Percentiles rank a stretch among this genome's conserved stretches.
Conservation (phyloP, 106 monocot species). For the Dendrobium catenatum region DNA sequence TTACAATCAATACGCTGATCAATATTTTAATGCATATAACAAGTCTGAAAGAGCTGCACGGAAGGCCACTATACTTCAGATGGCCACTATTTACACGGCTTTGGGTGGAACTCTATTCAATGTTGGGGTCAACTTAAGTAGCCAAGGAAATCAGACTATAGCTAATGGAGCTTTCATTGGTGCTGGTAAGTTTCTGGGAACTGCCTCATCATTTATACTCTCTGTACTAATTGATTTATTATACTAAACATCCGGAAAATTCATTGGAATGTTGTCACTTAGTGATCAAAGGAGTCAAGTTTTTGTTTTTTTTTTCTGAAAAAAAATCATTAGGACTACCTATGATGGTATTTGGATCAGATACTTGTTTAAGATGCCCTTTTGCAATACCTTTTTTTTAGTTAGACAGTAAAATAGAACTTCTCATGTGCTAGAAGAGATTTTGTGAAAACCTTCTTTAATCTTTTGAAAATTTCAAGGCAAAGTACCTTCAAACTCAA, state of each 20-base stretch:
- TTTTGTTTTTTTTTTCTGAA: background rate
- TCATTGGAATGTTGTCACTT: background rate
- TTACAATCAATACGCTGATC: slow-evolving; percentile 1
- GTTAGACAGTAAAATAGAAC: too few relatives aligned
- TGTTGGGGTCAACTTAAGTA: slow-evolving; percentile 63
- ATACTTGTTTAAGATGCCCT: too few relatives aligned
- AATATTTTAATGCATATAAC: background rate
- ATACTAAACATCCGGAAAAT: background rate
- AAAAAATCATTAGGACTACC: too few relatives aligned
- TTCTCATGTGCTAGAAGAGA: too few relatives aligned
- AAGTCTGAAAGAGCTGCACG: slow-evolving; percentile 95
- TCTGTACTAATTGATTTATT: background rate
- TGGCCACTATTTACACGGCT: slow-evolving; percentile 84
- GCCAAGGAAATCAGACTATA: slow-evolving; percentile 58
- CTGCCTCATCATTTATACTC: background rate
- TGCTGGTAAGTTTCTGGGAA: slow-evolving; percentile 49
- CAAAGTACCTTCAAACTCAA: too few relatives aligned
- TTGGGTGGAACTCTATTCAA: slow-evolving; percentile 73
- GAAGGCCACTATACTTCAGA: slow-evolving; percentile 81
- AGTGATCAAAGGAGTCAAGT: background rate
- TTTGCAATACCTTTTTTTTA: too few relatives aligned
- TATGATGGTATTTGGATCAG: too few relatives aligned
- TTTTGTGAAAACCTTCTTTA: too few relatives aligned
- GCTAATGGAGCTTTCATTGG: slow-evolving; percentile 81
- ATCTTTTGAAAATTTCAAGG: too few relatives aligned